Base-by-base conservation (phyloP, 495 filamentous ascomycete genomes). In the Penicillium egyptiacum region DNA sequence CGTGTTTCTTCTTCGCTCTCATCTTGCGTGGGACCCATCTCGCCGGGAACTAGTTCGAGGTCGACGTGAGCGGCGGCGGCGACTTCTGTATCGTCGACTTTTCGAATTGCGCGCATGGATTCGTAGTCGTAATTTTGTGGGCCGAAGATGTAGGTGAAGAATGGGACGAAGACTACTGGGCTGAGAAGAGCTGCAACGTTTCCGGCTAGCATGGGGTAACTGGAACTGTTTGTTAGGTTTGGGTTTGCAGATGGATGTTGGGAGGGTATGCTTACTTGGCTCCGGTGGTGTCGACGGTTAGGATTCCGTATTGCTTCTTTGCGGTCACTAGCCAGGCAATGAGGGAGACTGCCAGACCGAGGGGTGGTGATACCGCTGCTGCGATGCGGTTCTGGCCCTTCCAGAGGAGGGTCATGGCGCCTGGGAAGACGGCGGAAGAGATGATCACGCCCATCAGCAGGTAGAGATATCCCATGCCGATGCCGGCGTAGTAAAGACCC, bases 391-490 rank as follows among this genome's bases (percentile, higher is more conserved):
- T 95, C 70, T 94, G 91, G 8, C 84, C 81, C 59, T 84, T 86
- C 91, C 91, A 96, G 55, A 92, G 75, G 3, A 96, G 76, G 3
- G 88, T 88, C 68, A 95, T 79, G 0, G 88, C 84, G 1, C 91
- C 91, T 0, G 91, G 91, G 49, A 96, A 80, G 22, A 96, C 90
- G 4, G 90, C 90, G 3, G 87, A 84, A 3, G 88, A 91, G 59
- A 96, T 92, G 59, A 96, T 92, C 39, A 93, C 89, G 10, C 91
- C 91, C 91, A 96, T 96, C 59, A 96, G 83, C 23, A 96, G 78
- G 69, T 96, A 93, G 17, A 96, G 78, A 59, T 88, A 89, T 8
- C 86, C 86, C 83, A 89, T 87, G 35, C 81, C 82, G 47, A 88
- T 84, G 22, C 82, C 82, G 25, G 78, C 80, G 55, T 84, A 93